phyloP scores from a whole-genome alignment of 2,329 filamentous ascomycete genomes.

The Colletotrichum karsti region DNA sequence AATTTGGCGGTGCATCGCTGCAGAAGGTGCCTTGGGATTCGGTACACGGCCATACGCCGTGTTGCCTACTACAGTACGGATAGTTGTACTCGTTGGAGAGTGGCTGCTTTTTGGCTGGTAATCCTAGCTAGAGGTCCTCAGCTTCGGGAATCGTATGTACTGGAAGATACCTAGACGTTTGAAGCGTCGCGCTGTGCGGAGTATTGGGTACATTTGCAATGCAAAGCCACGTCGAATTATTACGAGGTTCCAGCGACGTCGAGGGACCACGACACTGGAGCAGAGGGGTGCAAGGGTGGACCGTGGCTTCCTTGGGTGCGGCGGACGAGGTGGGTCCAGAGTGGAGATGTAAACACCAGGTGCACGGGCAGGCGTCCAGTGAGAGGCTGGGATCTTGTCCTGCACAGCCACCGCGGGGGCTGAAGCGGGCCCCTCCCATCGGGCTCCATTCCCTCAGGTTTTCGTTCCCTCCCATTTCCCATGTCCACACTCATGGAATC shows the following conservation, averaged over 20 bases:
- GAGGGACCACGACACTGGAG: neutral
- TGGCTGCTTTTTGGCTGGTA: no score
- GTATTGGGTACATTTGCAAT: neutral
- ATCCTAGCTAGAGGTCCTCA: no score
- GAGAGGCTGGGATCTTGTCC: constrained; percentile 12
- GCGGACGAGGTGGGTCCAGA: neutral
- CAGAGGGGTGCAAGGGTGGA: neutral
- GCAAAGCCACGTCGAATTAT: constrained; percentile 20
- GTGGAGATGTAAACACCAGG: neutral
- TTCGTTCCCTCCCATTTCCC: no score
- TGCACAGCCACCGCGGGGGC: constrained; percentile 28
- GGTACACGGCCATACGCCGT: no score
- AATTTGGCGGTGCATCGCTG: neutral
- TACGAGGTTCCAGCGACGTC: constrained; percentile 14
- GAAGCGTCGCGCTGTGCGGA: no score
- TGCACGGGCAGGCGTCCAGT: neutral
- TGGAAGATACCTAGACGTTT: no score
- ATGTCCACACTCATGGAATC: no score
- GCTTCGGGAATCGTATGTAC: no score
- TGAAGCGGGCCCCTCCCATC: constrained; percentile 17
- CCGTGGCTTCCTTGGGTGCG: neutral
- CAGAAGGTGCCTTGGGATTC: no score
- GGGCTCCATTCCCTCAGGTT: constrained; percentile 23
- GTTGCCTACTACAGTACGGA: no score
- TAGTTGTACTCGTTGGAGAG: no score